A percentile compares a stretch with the other conserved stretches of the same genome.
Evolutionary conservation across 2,329 filamentous ascomycete genomes (phyloP).

Genomic region (Colletotrichum lupini): DNA sequence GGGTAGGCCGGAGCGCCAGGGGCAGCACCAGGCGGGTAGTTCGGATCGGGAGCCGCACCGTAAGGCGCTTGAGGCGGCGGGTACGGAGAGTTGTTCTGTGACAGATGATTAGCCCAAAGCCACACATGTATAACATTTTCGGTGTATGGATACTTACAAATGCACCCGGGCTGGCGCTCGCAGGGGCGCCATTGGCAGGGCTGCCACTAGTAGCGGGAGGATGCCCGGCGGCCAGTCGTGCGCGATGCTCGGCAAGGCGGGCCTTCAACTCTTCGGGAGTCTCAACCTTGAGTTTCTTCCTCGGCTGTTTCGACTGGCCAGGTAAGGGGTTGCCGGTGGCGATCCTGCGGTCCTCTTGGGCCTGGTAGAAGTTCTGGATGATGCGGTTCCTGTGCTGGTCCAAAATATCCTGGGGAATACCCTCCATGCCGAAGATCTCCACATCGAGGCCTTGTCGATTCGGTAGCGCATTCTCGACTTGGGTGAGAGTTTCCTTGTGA

Average conservation of each 20-base stretch:
- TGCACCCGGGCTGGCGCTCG: conserved; percentile 60
- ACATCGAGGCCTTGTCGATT: conserved; percentile 88
- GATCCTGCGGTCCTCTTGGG: conserved; percentile 83
- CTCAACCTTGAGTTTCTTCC: conserved; percentile 80
- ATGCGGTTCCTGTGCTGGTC: conserved; percentile 89
- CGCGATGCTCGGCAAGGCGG: conserved; percentile 81
- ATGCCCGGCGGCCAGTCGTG: conserved; percentile 71
- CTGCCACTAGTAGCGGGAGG: conserved; percentile 63
- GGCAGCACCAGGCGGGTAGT: conserved; percentile 44
- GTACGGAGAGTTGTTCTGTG: conserved; percentile 53
- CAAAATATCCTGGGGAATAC: conserved; percentile 87
- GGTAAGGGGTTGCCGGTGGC: conserved; percentile 86
- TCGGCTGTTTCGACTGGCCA: conserved; percentile 73
- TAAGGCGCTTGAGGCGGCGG: conserved; percentile 47
- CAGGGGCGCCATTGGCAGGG: conserved; percentile 47
- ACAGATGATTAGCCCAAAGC: conserved; percentile 35
- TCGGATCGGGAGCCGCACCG: conserved; percentile 45
- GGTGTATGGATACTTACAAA: conserved; percentile 63
- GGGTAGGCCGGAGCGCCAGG: conserved; percentile 36
- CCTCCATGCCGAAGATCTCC: conserved; percentile 99
- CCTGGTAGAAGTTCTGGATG: conserved; percentile 85
- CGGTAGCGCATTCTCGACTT: conserved; percentile 91
- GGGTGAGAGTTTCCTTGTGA: conserved; percentile 90
- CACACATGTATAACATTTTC: neutral
- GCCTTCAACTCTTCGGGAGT: conserved; percentile 81